A percentile compares a stretch with the other conserved stretches of the same genome.
Conservation (phyloP, 2,329 filamentous ascomycete genomes). For the Magnaporthiopsis rhizophila region DNA sequence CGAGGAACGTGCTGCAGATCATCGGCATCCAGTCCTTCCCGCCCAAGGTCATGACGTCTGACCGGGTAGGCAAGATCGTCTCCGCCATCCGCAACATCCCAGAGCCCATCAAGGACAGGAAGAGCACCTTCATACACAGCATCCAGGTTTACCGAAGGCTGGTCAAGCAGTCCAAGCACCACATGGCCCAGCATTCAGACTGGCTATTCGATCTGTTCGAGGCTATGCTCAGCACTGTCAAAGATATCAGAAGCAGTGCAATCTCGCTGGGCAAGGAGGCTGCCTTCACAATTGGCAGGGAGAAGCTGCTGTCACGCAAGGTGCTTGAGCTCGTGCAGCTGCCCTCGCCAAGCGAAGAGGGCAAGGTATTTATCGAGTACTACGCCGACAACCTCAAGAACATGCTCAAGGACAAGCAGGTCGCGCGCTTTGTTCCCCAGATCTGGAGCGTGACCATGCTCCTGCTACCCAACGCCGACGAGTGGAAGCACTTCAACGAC, state of each 20-base stretch:
- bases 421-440: conserved; percentile 64
- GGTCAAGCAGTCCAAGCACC: conserved; percentile 58
- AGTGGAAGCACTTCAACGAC: conserved; percentile 64
- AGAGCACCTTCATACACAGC: conserved; percentile 70
- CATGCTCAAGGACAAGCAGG: conserved; percentile 59
- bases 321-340: conserved; percentile 57
- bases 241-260: conserved; percentile 67
- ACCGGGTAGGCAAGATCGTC: conserved; percentile 64
- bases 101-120: conserved; percentile 61
- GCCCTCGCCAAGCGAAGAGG: conserved; percentile 35
- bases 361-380: conserved; percentile 59
- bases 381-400: conserved; percentile 58
- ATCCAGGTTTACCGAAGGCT: conserved; percentile 73
- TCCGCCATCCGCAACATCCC: conserved; percentile 64
- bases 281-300: conserved; percentile 60
- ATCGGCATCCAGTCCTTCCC: conserved; percentile 75
- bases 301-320: conserved; percentile 58
- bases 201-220: conserved; percentile 81
- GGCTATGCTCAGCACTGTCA: conserved; percentile 70
- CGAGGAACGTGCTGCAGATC: conserved; percentile 72
- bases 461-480: conserved; percentile 61
- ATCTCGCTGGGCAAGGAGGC: conserved; percentile 67
- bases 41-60: conserved; percentile 61
- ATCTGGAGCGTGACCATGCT: conserved; percentile 83
- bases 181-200: conserved; percentile 63